Evolutionary conservation across 192 early-diverging fungal species (phyloP), one percentile per base, ranked within the genome.

Genomic region (Obelidium mucronatum): DNA sequence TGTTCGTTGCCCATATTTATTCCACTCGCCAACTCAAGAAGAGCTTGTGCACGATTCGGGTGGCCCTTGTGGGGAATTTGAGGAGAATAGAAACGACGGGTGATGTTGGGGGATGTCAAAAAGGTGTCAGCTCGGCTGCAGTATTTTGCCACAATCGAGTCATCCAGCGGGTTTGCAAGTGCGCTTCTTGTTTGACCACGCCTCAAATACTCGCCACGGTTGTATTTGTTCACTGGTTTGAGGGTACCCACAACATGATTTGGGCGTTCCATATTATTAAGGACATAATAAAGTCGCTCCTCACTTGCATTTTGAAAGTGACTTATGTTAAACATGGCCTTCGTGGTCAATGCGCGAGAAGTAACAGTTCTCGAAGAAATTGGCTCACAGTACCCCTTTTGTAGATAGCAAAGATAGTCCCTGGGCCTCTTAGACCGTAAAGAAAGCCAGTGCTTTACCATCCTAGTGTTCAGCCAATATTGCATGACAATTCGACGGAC

Each of bases 361-460:
- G 11, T 8, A 13, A 36, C 63, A 28, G 4, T 22, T 15, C 15
- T 5, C 3, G 30, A 37, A 13, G 63, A 8, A 52, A 69, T 69
- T n/a, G 67, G 67, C 35, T 69, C 67, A 34, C 67, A 69, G 48
- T 69, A 69, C 17, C 67, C 67, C 24, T 53, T 28, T 3, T 30
- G 15, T 6, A 69, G 51, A 69, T 15, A 53, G 11, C 35, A 8
- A 22, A 69, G 48, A 34, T 69, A 69, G 6, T 11, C 48, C 11
- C 19, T 24, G 26, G 40, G 42, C 22, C 33, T 17, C 51, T 8
- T 28, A 22, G 17, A 17, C 33, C 67, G 19, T 30, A 69, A 19
- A 1, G n/a, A 13, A 11, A 1, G 22, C 67, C 67, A 69, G 2
- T 44, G 48, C 26, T 44, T 19, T 8, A n/a, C 48, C 67, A 69